Percentiles rank a stretch among this genome's conserved stretches.
These are phyloP conservation scores for Crithidia thermophila DNA, from an alignment of 208 protist genomes.

Conservation along the genomic window DNA sequence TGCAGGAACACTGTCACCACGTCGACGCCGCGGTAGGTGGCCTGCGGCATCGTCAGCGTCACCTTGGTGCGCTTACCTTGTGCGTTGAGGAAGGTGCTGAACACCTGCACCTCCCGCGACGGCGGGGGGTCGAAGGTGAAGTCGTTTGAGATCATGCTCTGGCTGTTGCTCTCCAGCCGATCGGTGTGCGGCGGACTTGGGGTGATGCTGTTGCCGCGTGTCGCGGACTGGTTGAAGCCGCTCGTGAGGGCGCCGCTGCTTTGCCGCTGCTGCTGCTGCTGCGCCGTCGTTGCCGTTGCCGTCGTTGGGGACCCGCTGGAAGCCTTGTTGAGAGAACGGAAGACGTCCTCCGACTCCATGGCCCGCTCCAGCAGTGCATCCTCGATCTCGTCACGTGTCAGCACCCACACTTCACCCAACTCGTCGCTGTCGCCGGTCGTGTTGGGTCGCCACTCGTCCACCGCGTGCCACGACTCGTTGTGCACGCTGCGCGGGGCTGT, in stretches of 20 bases:
- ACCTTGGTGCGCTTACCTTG: slow-evolving; percentile 57
- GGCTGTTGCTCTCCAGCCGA: slow-evolving; percentile 16
- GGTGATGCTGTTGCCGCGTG: slow-evolving; percentile 4
- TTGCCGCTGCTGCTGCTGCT: slow-evolving; percentile 4
- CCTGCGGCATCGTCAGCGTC: slow-evolving; percentile 55
- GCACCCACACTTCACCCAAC: slow-evolving; percentile 53
- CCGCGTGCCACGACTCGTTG: slow-evolving; percentile 17
- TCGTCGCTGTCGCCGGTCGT: slow-evolving; percentile 22
- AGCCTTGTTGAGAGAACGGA: slow-evolving; percentile 14
- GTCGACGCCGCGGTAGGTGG: slow-evolving; percentile 70
- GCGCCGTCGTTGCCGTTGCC: neutral
- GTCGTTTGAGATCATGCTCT: slow-evolving; percentile 21
- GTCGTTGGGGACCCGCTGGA: neutral
- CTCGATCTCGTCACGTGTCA: slow-evolving; percentile 47
- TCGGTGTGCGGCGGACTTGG: slow-evolving; percentile 5
- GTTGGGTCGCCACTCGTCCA: slow-evolving; percentile 25
- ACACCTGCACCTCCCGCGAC: slow-evolving; percentile 66
- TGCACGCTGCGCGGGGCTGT: slow-evolving; percentile 11
- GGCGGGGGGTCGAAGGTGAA: slow-evolving; percentile 19
- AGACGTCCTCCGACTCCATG: slow-evolving; percentile 19
- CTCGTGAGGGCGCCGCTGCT: neutral
- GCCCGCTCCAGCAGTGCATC: slow-evolving; percentile 28
- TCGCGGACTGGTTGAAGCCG: neutral
- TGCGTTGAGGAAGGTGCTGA: slow-evolving; percentile 72
- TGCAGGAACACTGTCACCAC: slow-evolving; percentile 79